Evolutionary conservation across 768 basidiomycete species (phyloP).

Genomic region (Rhizopogon rudus): DNA sequence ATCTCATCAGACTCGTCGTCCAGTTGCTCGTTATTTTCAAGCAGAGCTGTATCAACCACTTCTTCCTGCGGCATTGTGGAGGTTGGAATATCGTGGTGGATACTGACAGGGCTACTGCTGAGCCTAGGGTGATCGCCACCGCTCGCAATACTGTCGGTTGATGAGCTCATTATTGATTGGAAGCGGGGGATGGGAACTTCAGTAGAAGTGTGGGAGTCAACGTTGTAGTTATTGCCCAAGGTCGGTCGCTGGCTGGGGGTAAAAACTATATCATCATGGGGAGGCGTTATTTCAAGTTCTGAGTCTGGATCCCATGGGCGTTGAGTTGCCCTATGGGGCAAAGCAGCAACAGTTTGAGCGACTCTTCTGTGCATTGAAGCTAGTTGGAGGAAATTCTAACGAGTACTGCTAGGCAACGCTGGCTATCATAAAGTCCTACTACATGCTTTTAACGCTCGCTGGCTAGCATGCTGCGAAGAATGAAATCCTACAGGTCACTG

Average conservation of each 20-base stretch:
- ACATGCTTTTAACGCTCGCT: too few relatives aligned
- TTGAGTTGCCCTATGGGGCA: conserved; percentile 14
- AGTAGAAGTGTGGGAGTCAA: conserved; percentile 13
- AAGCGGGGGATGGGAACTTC: conserved; percentile 11
- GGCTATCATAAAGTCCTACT: too few relatives aligned
- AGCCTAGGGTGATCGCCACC: conserved; percentile 19
- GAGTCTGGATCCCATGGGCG: conserved; percentile 15
- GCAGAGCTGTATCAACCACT: conserved; percentile 10
- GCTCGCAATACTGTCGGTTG: conserved; percentile 27
- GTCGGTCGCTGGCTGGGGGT: conserved; percentile 8
- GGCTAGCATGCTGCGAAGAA: too few relatives aligned
- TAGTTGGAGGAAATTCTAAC: too few relatives aligned
- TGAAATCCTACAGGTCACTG: too few relatives aligned
- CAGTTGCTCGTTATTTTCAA: conserved; percentile 10
- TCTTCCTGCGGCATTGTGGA: conserved; percentile 36
- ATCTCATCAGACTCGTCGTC: conserved; percentile 38
- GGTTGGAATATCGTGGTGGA: conserved; percentile 23
- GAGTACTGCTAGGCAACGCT: too few relatives aligned
- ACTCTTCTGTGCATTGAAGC: conserved; percentile 26
- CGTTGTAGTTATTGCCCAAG: conserved; percentile 13
- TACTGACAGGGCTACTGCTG: conserved; percentile 31
- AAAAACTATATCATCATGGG: not conserved
- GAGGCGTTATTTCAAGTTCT: not conserved
- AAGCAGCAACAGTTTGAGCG: conserved; percentile 23
- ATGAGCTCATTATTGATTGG: conserved; percentile 24